Evolutionary conservation across 2,329 filamentous ascomycete genomes (phyloP), one percentile per base, ranked within the genome.

Genomic region (Aspergillus tubingensis): DNA sequence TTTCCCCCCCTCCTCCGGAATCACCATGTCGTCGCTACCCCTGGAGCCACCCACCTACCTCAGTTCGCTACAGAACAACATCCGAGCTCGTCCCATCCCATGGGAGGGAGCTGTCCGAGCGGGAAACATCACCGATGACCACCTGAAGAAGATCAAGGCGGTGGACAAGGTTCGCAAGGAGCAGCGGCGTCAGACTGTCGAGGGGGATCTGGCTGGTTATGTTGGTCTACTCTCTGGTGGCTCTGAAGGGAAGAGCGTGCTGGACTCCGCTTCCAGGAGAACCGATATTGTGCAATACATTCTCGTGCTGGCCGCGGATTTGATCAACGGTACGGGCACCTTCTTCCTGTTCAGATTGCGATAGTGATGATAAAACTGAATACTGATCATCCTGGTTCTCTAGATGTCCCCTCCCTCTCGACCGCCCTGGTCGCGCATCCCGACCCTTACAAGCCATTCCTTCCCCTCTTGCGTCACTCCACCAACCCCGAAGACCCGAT

Each of bases 111-210:
- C 94, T 71, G 92, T 96, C 68, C 88, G 95, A 77, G 92, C 92
- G 70, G 92, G 93, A 77, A 95, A 92, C 73, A 91, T 99, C 79
- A 96, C 91, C 60, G 94, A 98, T 69, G 89, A 91, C 68, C 94
- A 99, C 79, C 86, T 97, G 70, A 91, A 90, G 82, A 94, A 93
- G 84, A 96, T 99, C 80, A 93, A 93, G 78, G 91, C 93, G 63
- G 91, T 98, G 70, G 95, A 98, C 78, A 98, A 97, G 80, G 91
- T 95, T 67, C 91, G 92, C 77, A 95, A 92, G 77, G 95, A 98
- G 68, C 90, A 92, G 79, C 87, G 93, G 73, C 89, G 89, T 74
- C 87, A 94, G 73, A 89, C 88, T 17, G 88, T 98, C 63, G 91
- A 96, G 76, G 81, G 79, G 58, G 91, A 97, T 78, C 80, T 94